Evolutionary conservation across 257 asterid genomes (phyloP), one percentile per base, ranked within the genome.

Genomic region (Thymus quinquecostatus): DNA sequence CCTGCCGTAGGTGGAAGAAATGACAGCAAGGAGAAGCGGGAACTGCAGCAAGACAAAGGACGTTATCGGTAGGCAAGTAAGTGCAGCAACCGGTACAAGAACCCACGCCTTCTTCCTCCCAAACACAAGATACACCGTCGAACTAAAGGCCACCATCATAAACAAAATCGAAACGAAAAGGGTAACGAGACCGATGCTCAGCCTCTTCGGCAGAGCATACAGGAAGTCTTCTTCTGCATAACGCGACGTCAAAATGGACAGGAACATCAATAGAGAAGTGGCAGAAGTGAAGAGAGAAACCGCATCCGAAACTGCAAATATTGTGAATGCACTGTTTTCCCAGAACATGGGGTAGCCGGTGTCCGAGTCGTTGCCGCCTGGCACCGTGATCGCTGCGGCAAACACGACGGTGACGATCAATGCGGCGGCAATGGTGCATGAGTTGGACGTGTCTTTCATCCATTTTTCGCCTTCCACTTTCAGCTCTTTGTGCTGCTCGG

Each of bases 391-490:
- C 0, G 55, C 28, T 36, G 73, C 43, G 27, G 73, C 53, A 1
- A 68, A 68, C 38, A 38, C 54, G 4, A 68, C 55, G 0, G 53
- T 68, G 4, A 64, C 54, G 12, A 68, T 68, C 0, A 68, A 43
- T 7, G 73, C 28, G 10, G 64, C 64, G 2, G 55, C 40, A 2
- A 68, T 55, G 6, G 21, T 68, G 28, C 73, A 68, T 1, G 73
- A 50, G 1, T 41, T 68, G 8, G 63, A 28, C 8, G 62, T 55
- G 54, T 55, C 73, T 40, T 53, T 68, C 64, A 54, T 60, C 84
- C 84, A 76, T 21, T 21, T 50, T 61, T 68, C 81, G 11, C 78
- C 81, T 0, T 68, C 69, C 3, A 5, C 45, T 41, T 55, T 69
- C 48, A 80, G 43, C 29, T 28, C 6, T 2, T n/a, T 3, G 72